These are phyloP conservation scores for Onygenales sp. DNA, from an alignment of 2,329 filamentous ascomycete species.

Conservation along the genomic window DNA sequence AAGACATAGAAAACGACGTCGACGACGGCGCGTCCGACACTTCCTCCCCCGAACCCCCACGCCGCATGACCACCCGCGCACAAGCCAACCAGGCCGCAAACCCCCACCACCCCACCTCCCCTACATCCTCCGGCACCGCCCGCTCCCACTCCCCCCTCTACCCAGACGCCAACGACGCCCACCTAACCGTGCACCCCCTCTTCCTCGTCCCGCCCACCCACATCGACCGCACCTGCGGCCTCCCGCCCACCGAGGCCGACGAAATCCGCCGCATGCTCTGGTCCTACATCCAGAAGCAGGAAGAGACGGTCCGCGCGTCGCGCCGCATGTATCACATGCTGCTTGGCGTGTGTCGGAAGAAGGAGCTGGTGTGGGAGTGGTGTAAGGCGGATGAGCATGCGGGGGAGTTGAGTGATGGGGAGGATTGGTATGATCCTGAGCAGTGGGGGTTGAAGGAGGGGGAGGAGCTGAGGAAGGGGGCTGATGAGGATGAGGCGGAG, in stretches of 20 bases:
- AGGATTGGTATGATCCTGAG: conserved; percentile 57
- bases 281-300: conserved; percentile 57
- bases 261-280: conserved; percentile 52
- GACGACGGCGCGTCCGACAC: conserved; percentile 10
- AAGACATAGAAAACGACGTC: conserved; percentile 6
- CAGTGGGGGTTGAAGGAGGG: conserved; percentile 48
- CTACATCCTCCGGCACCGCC: conserved; percentile 19
- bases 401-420: conserved; percentile 57
- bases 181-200: conserved; percentile 44
- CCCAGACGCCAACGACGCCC: conserved; percentile 54
- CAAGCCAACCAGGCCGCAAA: conserved; percentile 28
- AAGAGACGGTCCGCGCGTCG: conserved; percentile 51
- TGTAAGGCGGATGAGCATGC: conserved; percentile 55
- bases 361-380: conserved; percentile 50
- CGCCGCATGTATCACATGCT: conserved; percentile 48
- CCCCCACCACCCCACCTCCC: conserved; percentile 17
- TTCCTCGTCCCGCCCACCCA: conserved; percentile 45
- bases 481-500: conserved; percentile 52
- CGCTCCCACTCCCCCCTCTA: conserved; percentile 25
- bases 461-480: conserved; percentile 51
- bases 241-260: conserved; percentile 50
- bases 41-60: conserved; percentile 30
- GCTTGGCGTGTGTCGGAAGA: conserved; percentile 49
- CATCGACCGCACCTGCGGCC: conserved; percentile 46
- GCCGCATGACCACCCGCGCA: conserved; percentile 38